A percentile compares a stretch with the other conserved stretches of the same genome.
These are phyloP conservation scores for Acorus gramineus DNA, from an alignment of 106 monocot genomes.

Conservation along the genomic window DNA sequence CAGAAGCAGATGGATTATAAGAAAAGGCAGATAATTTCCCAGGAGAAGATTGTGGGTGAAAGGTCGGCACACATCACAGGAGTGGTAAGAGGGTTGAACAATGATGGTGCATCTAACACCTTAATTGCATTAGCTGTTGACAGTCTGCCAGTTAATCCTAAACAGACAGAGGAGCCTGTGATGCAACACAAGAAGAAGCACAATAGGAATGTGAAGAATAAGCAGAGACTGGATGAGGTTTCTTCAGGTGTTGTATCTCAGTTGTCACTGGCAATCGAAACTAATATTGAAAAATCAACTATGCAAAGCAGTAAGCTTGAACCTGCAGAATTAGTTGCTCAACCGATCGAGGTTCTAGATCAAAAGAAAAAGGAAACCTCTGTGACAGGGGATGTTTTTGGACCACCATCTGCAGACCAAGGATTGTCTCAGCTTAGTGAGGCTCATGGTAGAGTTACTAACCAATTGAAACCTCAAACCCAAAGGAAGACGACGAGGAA, in stretches of 20 bases:
- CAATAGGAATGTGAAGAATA: conserved; percentile 28
- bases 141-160: not conserved
- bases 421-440: conserved; percentile 11
- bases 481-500: conserved; percentile 40
- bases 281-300: conserved; percentile 5
- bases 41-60: conserved; percentile 13
- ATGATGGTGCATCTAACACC: not conserved
- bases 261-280: conserved; percentile 10
- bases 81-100: conserved; percentile 7
- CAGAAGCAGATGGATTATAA: conserved; percentile 40
- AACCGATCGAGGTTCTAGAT: conserved; percentile 7
- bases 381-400: not conserved
- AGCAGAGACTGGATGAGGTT: conserved; percentile 28
- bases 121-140: conserved; percentile 1
- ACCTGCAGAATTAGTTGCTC: not conserved
- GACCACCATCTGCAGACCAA: conserved; percentile 5
- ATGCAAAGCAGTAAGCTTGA: conserved; percentile 12
- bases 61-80: not conserved
- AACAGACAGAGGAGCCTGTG: conserved; percentile 9
- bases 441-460: conserved; percentile 14
- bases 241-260: conserved; percentile 6
- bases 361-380: conserved; percentile 12
- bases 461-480: conserved; percentile 47
- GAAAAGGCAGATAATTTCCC: conserved; percentile 20
- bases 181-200: conserved; percentile 46